Conservation (phyloP, 2,329 filamentous ascomycete genomes). For the Lasiodiplodia citricola region DNA sequence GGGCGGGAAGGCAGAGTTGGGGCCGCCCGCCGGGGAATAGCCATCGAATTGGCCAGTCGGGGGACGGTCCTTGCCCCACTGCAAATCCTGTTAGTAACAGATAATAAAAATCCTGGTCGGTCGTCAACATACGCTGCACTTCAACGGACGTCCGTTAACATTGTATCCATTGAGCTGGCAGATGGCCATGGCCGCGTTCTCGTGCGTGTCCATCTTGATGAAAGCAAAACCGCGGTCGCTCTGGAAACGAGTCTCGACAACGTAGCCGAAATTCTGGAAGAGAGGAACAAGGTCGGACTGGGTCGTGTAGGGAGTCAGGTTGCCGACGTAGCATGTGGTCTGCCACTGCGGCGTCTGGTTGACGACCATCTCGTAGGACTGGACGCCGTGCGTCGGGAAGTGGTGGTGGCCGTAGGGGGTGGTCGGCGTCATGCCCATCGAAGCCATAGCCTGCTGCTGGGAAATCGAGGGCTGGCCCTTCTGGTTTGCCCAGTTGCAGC, state of each 20-base stretch:
- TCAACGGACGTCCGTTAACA: slow-evolving; percentile 93
- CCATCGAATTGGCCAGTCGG: slow-evolving; percentile 83
- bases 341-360: slow-evolving; percentile 97
- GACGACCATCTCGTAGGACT: slow-evolving; percentile 97
- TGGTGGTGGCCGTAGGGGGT: slow-evolving; percentile 97
- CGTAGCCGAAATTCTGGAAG: slow-evolving; percentile 98
- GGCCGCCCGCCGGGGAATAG: slow-evolving; percentile 72
- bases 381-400: slow-evolving; percentile 94
- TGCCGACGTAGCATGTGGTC: slow-evolving; percentile 97
- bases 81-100: slow-evolving; percentile 39
- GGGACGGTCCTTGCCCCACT: slow-evolving; percentile 99
- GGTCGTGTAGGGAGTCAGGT: slow-evolving; percentile 95
- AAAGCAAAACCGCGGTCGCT: slow-evolving; percentile 97
- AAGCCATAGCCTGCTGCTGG: slow-evolving; percentile 94
- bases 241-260: slow-evolving; percentile 97
- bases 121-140: slow-evolving; percentile 86
- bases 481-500: slow-evolving; percentile 99
- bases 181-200: slow-evolving; percentile 97
- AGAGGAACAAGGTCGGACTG: slow-evolving; percentile 96
- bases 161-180: slow-evolving; percentile 98
- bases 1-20: slow-evolving; percentile 76
- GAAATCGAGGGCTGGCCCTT: slow-evolving; percentile 99
- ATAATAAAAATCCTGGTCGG: slow-evolving; percentile 28
- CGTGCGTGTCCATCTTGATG: slow-evolving; percentile 98
- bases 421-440: slow-evolving; percentile 97